Base-by-base conservation (phyloP, 1,139 yeast genomes). In the Suhomyces chickasaworum region DNA sequence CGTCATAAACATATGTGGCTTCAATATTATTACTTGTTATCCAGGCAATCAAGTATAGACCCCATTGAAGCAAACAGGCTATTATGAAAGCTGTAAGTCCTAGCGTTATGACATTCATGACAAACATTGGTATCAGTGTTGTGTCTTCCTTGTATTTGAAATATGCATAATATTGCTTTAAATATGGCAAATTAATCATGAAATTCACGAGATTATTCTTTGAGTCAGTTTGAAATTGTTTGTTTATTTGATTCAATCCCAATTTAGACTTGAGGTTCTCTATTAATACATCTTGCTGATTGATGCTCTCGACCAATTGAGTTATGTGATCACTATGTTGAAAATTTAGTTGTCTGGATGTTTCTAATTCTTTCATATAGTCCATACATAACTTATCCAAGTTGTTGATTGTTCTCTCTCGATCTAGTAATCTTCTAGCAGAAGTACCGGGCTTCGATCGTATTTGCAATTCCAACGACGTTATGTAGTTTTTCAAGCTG, bases 111-210 rank as follows among this genome's bases (percentile, higher is more conserved):
- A 55, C 40, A 45, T 67, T 65, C 4, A 68, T 36, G 2, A 63
- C 27, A 7, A 66, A 18, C 13, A 57, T 40, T 12, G 66, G 66
- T 8, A 50, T 20, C 36, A 52, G 59, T 39, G 55, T 60, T 30
- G 58, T 59, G 7, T 60, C 65, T 30, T 63, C 56, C 45, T 58
- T 63, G 40, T 69, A 68, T 38, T 61, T 60, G 51, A 54, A 61
- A 41, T 57, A 65, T 42, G 58, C 49, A 39, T 60, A 61, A 48
- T 66, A 65, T 44, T 71, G 73, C 44, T 66, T 69, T 13, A 70
- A 46, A 32, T 70, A 59, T 2, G 77, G 77, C 15, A 71, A 48
- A 34, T 58, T 62, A 6, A 49, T 36, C 16, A 69, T 5, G 38
- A 68, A 63, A 16, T 47, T 44, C 13, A 52, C 53, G 13, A 61